These are phyloP conservation scores for Neophaeococcomyces aloes DNA, from an alignment of 2,329 filamentous ascomycete species.

Conservation along the genomic window DNA sequence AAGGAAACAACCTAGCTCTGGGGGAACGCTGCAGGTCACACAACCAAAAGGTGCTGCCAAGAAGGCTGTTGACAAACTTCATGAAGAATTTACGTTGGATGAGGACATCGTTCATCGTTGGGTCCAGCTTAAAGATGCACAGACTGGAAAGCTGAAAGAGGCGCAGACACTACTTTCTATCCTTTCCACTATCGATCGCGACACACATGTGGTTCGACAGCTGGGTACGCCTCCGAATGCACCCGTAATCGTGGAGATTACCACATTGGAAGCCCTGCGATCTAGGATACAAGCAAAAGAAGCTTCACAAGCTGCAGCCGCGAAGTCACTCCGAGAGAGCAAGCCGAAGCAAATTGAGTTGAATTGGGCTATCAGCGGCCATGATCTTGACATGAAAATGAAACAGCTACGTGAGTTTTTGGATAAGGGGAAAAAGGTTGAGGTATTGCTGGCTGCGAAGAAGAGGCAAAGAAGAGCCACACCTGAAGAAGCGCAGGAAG, in stretches of 20 bases:
- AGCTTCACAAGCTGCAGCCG: constrained; percentile 28
- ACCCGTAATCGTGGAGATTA: constrained; percentile 59
- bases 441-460: constrained; percentile 61
- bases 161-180: constrained; percentile 12
- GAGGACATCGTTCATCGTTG: constrained; percentile 12
- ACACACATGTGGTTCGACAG: constrained; percentile 42
- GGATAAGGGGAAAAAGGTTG: constrained; percentile 62
- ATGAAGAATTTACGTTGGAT: constrained; percentile 15
- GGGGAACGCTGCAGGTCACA: constrained; percentile 8
- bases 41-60: constrained; percentile 7
- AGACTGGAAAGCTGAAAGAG: constrained; percentile 13
- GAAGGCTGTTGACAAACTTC: constrained; percentile 13
- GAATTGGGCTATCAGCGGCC: constrained; percentile 71
- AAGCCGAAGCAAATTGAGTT: constrained; percentile 68
- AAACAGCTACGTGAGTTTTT: constrained; percentile 59
- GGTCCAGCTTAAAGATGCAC: constrained; percentile 14
- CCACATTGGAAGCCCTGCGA: constrained; percentile 47
- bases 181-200: constrained; percentile 39
- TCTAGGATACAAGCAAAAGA: constrained; percentile 32
- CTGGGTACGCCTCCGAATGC: constrained; percentile 30
- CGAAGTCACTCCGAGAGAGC: constrained; percentile 25
- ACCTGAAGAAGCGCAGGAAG: constrained; percentile 47
- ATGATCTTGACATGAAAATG: constrained; percentile 66
- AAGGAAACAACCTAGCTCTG: not conserved
- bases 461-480: constrained; percentile 51